phyloP scores from a whole-genome alignment of 306 rosid species.

The Prosopis cineraria region DNA sequence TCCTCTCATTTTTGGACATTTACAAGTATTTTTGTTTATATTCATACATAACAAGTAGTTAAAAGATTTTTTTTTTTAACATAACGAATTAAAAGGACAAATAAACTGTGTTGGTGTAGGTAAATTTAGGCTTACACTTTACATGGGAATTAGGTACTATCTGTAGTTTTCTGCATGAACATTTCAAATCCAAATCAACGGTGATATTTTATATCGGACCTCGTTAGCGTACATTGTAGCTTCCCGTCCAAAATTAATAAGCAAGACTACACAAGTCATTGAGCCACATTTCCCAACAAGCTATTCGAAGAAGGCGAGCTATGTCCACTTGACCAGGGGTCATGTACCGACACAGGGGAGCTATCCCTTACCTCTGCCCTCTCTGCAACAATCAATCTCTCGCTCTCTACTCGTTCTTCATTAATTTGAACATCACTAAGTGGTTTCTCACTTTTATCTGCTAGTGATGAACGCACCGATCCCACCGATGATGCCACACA shows the following conservation, averaged over 20 bases:
- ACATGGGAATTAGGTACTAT: not conserved
- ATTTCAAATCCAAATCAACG: not conserved
- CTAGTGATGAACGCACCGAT: slow-evolving; percentile 65
- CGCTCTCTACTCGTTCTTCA: slow-evolving; percentile 52
- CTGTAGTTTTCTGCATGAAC: not conserved
- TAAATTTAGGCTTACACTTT: not conserved
- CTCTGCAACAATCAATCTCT: slow-evolving; percentile 54
- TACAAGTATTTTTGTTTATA: too few species aligned
- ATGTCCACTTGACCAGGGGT: slow-evolving; percentile 88
- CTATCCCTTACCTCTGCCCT: slow-evolving; percentile 54
- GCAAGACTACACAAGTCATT: slow-evolving; percentile 49
- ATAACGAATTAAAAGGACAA: too few species aligned
- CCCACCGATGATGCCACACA: slow-evolving; percentile 60
- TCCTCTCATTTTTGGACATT: not conserved
- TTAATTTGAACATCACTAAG: slow-evolving; percentile 34
- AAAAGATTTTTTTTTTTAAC: too few species aligned
- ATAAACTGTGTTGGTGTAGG: not conserved
- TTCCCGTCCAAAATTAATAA: not conserved
- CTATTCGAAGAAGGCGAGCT: slow-evolving; percentile 95
- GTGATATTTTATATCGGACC: not conserved
- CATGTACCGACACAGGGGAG: slow-evolving; percentile 91
- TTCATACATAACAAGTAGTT: too few species aligned
- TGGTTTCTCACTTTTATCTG: slow-evolving; percentile 60
- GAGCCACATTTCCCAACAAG: slow-evolving; percentile 72
- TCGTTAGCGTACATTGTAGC: not conserved